phyloP scores from a whole-genome alignment of 2,329 filamentous ascomycete genomes.

The Ilyonectria sp. region DNA sequence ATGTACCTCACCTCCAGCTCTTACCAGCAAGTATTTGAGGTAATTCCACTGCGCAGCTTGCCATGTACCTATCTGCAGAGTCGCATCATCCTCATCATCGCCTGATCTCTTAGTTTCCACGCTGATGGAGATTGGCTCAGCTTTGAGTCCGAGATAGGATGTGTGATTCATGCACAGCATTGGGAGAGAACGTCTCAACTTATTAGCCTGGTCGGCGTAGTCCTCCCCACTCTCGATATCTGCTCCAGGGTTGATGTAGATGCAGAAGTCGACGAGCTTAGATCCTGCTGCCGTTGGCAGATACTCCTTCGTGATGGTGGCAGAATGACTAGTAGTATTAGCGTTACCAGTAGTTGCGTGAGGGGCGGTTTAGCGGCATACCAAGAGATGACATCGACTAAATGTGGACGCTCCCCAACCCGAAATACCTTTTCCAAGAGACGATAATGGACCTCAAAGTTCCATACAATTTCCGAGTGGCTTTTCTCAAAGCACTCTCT shows the following conservation, averaged over 20 bases:
- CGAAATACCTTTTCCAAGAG: conserved; percentile 12
- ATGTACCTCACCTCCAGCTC: neutral
- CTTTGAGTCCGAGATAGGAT: too few relatives aligned
- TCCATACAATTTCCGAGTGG: conserved; percentile 7
- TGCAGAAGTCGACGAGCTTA: conserved; percentile 12
- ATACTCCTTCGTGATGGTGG: conserved; percentile 9
- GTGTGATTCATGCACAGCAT: too few relatives aligned
- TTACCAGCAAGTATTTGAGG: too few relatives aligned
- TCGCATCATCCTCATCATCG: too few relatives aligned
- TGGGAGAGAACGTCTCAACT: too few relatives aligned
- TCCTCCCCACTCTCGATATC: too few relatives aligned
- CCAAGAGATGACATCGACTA: conserved; percentile 2
- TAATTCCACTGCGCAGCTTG: too few relatives aligned
- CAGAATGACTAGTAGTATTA: conserved; percentile 11
- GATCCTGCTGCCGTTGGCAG: conserved; percentile 2
- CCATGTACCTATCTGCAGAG: too few relatives aligned
- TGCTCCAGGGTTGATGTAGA: conserved; percentile 8
- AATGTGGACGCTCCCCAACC: neutral
- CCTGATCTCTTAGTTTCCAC: too few relatives aligned
- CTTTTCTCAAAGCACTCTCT: neutral
- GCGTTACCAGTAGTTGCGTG: neutral
- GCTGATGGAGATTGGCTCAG: too few relatives aligned
- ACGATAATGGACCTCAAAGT: conserved; percentile 6
- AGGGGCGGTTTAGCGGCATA: neutral
- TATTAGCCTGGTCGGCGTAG: too few relatives aligned